Evolutionary conservation across 352 stramenopile genomes (phyloP).

Genomic region (Phytophthora capsici): DNA sequence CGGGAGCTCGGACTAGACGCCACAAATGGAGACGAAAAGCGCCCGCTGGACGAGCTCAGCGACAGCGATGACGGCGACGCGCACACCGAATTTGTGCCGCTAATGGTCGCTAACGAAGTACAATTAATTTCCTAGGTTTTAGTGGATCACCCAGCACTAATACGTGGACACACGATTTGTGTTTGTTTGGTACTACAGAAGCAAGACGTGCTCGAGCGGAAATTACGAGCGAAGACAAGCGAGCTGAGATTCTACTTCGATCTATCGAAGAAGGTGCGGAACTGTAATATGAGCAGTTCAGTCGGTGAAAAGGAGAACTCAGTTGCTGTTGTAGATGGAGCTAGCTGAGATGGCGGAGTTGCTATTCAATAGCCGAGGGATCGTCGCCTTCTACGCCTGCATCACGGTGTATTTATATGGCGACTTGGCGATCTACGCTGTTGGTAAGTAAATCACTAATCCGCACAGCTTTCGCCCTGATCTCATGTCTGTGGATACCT

Average conservation of each 20-base stretch:
- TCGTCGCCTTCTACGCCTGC: slow-evolving; percentile 82
- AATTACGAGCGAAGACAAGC: slow-evolving; percentile 43
- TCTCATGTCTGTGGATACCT: slow-evolving; percentile 1
- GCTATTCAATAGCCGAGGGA: slow-evolving; percentile 70
- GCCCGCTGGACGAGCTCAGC: slow-evolving; percentile 32
- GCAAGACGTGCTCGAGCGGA: slow-evolving; percentile 62
- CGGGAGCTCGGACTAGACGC: slow-evolving; percentile 46
- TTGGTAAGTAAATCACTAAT: slow-evolving; percentile 61
- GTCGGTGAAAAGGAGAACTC: neutral
- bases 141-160: slow-evolving; percentile 16
- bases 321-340: slow-evolving; percentile 66
- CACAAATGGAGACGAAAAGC: slow-evolving; percentile 31
- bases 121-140: slow-evolving; percentile 29
- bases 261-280: slow-evolving; percentile 73
- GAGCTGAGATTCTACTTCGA: slow-evolving; percentile 64
- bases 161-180: slow-evolving; percentile 20
- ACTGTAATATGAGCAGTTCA: neutral
- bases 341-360: slow-evolving; percentile 84
- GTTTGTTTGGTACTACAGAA: slow-evolving; percentile 43
- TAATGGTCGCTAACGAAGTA: slow-evolving; percentile 83
- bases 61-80: slow-evolving; percentile 51
- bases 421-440: slow-evolving; percentile 88
- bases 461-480: neutral
- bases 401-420: slow-evolving; percentile 87
- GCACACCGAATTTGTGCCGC: slow-evolving; percentile 73